These are phyloP conservation scores for Herpotrichia juniperi DNA, from an alignment of 2,329 filamentous ascomycete species.

Conservation along the genomic window DNA sequence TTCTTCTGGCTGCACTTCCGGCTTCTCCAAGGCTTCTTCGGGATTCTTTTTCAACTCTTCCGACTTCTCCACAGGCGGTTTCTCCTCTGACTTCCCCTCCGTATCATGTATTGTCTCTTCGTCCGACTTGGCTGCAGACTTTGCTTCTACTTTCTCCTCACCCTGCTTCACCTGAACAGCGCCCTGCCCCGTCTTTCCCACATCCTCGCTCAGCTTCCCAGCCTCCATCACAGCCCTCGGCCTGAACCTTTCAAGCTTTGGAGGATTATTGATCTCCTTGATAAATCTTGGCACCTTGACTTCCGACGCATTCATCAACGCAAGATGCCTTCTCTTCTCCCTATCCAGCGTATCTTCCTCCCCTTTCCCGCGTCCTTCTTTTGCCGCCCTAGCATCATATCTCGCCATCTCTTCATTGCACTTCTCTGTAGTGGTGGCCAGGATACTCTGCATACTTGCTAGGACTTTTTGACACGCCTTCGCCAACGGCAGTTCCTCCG, in stretches of 20 bases:
- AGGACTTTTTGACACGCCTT: constrained; percentile 84
- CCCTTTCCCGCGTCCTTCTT: constrained; percentile 51
- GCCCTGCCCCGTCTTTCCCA: constrained; percentile 22
- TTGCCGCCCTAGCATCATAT: constrained; percentile 53
- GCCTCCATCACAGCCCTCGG: constrained; percentile 47
- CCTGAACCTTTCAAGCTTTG: constrained; percentile 66
- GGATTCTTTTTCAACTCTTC: no score
- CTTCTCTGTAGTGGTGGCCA: constrained; percentile 69
- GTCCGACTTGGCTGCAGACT: constrained; percentile 22
- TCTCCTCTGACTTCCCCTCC: no score
- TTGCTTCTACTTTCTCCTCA: constrained; percentile 18
- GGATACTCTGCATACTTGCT: constrained; percentile 88
- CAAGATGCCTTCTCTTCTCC: constrained; percentile 67
- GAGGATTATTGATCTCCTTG: constrained; percentile 71
- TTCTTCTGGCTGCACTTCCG: no score
- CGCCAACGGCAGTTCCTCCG: constrained; percentile 79
- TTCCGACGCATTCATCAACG: constrained; percentile 84
- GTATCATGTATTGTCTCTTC: no score
- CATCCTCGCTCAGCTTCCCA: constrained; percentile 13
- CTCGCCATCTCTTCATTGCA: constrained; percentile 68
- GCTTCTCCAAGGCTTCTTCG: no score
- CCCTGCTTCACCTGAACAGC: constrained; percentile 29
- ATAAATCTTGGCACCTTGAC: constrained; percentile 81
- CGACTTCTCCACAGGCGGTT: no score
- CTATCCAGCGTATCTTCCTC: constrained; percentile 52